A percentile compares a stretch with the other conserved stretches of the same genome.
phyloP scores from a whole-genome alignment of 192 early-diverging fungal genomes.

The Coemansia sp. region DNA sequence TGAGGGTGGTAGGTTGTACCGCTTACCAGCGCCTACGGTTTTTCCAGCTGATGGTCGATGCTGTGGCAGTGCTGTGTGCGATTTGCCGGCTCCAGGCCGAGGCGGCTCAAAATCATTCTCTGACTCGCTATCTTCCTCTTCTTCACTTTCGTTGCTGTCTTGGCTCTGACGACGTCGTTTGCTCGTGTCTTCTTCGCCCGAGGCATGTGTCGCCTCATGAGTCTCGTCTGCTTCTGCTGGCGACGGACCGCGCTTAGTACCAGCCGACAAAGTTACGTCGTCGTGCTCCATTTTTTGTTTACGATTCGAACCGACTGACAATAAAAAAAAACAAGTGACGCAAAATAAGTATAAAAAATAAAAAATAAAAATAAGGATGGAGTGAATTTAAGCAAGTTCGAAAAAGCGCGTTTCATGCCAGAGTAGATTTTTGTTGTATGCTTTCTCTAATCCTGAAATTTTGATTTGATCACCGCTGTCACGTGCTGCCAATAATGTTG shows the following conservation, averaged over 20 bases:
- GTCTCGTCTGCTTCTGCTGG: neutral
- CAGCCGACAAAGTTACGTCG: neutral
- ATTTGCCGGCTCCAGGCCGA: slow-evolving; percentile 18
- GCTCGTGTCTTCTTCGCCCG: neutral
- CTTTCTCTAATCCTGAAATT: neutral
- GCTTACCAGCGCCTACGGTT: slow-evolving; percentile 46
- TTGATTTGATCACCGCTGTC: neutral
- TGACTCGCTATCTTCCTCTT: slow-evolving; percentile 14
- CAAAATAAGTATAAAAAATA: no score
- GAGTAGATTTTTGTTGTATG: no score
- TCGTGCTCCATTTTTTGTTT: slow-evolving; percentile 4
- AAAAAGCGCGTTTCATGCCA: no score
- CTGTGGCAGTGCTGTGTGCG: neutral
- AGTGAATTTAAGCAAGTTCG: no score
- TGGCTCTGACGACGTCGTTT: neutral
- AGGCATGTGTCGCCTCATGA: neutral
- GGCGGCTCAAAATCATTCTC: slow-evolving; percentile 29
- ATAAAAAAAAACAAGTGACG: neutral
- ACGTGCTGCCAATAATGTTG: neutral
- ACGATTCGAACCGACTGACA: neutral
- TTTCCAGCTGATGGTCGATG: slow-evolving; percentile 39
- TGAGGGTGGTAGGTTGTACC: slow-evolving; percentile 30
- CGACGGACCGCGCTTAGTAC: neutral
- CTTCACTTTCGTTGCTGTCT: neutral
- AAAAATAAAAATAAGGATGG: no score